Conservation (phyloP, 352 stramenopile species). For the Pythium utonaiense region DNA sequence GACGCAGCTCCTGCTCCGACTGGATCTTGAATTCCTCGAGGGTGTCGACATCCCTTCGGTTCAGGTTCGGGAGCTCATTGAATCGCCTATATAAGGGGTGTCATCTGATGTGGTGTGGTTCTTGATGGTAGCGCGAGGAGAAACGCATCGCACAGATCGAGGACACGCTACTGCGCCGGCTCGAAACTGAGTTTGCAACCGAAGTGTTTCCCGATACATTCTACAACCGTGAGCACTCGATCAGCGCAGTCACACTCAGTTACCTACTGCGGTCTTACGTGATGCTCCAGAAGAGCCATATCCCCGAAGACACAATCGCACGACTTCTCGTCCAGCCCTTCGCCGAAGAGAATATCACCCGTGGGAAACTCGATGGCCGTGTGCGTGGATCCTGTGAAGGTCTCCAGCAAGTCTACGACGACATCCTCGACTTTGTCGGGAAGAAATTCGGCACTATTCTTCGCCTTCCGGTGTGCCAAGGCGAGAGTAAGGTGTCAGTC, state of each 20-base stretch:
- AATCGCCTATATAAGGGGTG: neutral
- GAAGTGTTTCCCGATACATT: constrained; percentile 87
- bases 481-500: constrained; percentile 57
- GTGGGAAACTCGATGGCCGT: constrained; percentile 67
- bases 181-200: constrained; percentile 83
- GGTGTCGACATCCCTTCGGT: constrained; percentile 61
- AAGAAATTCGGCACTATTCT: constrained; percentile 69
- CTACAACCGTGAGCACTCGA: constrained; percentile 75
- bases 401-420: constrained; percentile 65
- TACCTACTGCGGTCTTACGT: constrained; percentile 77
- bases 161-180: constrained; percentile 61
- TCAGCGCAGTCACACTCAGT: constrained; percentile 58
- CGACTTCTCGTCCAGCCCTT: constrained; percentile 76
- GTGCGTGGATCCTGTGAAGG: constrained; percentile 76
- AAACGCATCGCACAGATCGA: constrained; percentile 67
- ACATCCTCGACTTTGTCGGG: constrained; percentile 65
- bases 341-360: constrained; percentile 71
- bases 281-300: constrained; percentile 63
- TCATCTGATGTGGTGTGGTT: neutral
- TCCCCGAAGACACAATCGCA: constrained; percentile 81
- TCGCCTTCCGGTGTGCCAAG: constrained; percentile 59
- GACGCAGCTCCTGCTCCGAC: constrained; percentile 64
- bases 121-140: constrained; percentile 45
- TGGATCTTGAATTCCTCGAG: constrained; percentile 76
- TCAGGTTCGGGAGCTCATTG: constrained; percentile 35